Base-by-base conservation (phyloP, 176 grass and related monocot species). In the Tillandsia leiboldiana region DNA sequence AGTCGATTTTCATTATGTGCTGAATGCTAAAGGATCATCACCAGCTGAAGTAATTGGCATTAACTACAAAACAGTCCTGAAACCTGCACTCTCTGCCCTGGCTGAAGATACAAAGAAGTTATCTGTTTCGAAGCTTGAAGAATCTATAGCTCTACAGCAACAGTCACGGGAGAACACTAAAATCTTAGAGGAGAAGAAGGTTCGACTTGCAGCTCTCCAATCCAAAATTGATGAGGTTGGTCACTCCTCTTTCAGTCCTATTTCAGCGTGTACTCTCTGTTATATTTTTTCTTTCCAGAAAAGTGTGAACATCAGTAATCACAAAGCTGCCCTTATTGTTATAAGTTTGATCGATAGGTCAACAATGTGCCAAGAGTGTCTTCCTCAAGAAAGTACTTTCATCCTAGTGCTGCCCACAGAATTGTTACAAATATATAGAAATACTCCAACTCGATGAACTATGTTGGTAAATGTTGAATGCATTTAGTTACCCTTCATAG, bases 11-110 rank as follows among this genome's bases (percentile, higher is more conserved):
- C 84, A 87, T 11, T 97, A 90, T 65, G 65, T 59, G 22, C 29
- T 97, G 18, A 92, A 90, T 67, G 51, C 76, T 58, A 87, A 90
- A 83, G 93, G 89, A 53, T 90, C 82, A n/a, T 72, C 77, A 2
- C 77, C 93, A 53, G 73, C 65, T 48, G 86, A 92, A 67, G 68
- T 97, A 20, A 69, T 97, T 53, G 89, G 82, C 64, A 27, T 33
- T 27, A 70, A 59, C 64, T 97, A 97, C 74, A 92, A 87, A 85
- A 74, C 81, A 51, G 66, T 70, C 0, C 65, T 96, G 53, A 96
- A 96, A 69, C 89, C 89, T 49, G 84, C 77, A 66, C 79, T 96
- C 23, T 69, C 13, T 65, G 69, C 75, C 66, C 82, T 85, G 23
- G 67, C 57, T 73, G 86, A 87, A 68, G 86, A 92, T 57, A 76